These are phyloP conservation scores for Trichoderma endophyticum DNA, from an alignment of 2,329 filamentous ascomycete genomes.

Conservation along the genomic window DNA sequence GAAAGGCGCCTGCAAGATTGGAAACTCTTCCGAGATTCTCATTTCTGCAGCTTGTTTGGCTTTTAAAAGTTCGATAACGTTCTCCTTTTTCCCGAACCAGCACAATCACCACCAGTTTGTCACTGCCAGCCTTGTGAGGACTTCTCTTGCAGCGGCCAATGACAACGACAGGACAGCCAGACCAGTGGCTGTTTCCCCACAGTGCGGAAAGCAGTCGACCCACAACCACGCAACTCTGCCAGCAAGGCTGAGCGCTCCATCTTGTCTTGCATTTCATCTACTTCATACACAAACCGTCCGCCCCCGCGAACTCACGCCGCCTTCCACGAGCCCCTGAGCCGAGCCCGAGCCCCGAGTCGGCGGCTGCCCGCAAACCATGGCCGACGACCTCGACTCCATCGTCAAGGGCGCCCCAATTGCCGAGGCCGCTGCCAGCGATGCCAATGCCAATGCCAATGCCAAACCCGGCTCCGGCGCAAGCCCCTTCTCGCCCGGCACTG, in stretches of 20 bases:
- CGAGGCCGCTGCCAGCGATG: slow-evolving; percentile 46
- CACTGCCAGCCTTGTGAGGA: background rate
- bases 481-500: slow-evolving; percentile 42
- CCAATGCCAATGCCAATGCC: slow-evolving; percentile 50
- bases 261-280: background rate
- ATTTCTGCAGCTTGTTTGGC: background rate
- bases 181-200: background rate
- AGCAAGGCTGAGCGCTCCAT: slow-evolving; percentile 6
- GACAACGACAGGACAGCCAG: background rate
- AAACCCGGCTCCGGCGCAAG: slow-evolving; percentile 40
- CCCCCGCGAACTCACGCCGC: background rate
- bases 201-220: background rate
- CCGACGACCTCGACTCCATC: slow-evolving; percentile 74
- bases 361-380: slow-evolving; percentile 43
- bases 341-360: slow-evolving; percentile 2
- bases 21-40: no score
- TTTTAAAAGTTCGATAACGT: no score
- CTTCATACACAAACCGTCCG: background rate
- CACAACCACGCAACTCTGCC: background rate
- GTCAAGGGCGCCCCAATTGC: slow-evolving; percentile 83
- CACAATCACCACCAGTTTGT: no score
- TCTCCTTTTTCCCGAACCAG: no score
- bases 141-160: background rate
- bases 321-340: background rate
- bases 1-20: no score